A percentile compares a stretch with the other conserved stretches of the same genome.
Evolutionary conservation across 2,329 filamentous ascomycete species (phyloP).

Genomic region (Aspergillus pseudonomiae): DNA sequence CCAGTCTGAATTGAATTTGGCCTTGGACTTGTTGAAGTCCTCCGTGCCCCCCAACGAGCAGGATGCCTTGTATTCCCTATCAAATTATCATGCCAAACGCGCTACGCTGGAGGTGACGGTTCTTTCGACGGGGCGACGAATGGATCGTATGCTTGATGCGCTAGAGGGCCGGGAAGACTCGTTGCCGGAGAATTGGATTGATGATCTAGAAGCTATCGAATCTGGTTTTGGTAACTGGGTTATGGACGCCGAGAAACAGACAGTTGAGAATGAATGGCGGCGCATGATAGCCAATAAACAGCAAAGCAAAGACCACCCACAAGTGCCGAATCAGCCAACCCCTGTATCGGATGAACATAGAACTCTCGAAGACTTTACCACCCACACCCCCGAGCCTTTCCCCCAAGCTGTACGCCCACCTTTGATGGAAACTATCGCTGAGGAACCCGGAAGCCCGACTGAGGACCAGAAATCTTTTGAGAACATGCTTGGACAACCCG

Average conservation of each 20-base stretch:
- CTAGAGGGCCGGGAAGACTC: conserved; percentile 84
- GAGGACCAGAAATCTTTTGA: background rate
- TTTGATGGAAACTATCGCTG: conserved; percentile 29
- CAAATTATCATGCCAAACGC: conserved; percentile 46
- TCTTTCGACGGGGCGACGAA: conserved; percentile 66
- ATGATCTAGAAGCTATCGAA: conserved; percentile 80
- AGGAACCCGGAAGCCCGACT: conserved; percentile 19
- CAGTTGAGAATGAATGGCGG: conserved; percentile 66
- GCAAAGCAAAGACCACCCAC: background rate
- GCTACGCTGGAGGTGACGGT: conserved; percentile 70
- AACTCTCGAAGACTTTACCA: background rate
- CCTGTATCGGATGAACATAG: conserved; percentile 2
- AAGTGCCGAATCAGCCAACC: background rate
- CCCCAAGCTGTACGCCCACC: conserved; percentile 14
- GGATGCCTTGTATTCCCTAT: conserved; percentile 33
- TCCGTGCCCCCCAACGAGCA: conserved; percentile 29
- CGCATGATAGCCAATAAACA: conserved; percentile 21
- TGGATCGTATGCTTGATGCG: conserved; percentile 85
- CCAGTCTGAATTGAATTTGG: conserved; percentile 37
- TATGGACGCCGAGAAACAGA: conserved; percentile 71
- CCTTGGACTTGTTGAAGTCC: conserved; percentile 34
- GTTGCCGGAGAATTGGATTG: conserved; percentile 84
- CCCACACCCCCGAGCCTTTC: conserved; percentile 4
- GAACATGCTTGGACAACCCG: background rate
- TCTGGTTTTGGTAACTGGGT: conserved; percentile 78